Conservation (phyloP, 495 filamentous ascomycete species). For the Aspergillus kassunensis region DNA sequence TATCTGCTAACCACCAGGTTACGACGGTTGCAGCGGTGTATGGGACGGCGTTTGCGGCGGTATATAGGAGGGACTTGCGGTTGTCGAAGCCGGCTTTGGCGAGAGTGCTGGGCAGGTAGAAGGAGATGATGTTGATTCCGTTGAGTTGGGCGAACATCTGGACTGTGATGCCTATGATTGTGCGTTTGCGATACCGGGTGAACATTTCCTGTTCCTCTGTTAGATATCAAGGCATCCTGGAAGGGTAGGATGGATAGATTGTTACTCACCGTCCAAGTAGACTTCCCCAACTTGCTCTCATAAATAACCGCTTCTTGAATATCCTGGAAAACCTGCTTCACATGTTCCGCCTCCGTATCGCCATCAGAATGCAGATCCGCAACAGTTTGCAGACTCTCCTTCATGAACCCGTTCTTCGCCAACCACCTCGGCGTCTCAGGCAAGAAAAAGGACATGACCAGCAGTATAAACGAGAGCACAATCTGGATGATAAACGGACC, state of each 20-base stretch:
- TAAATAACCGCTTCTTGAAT: constrained; percentile 30
- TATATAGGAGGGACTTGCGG: constrained; percentile 20
- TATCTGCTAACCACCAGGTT: constrained; percentile 29
- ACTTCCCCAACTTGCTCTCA: constrained; percentile 24
- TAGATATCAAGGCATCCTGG: too few species aligned
- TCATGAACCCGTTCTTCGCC: constrained; percentile 26
- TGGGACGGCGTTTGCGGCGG: constrained; percentile 22
- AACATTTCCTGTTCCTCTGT: constrained; percentile 25
- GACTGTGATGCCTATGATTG: constrained; percentile 28
- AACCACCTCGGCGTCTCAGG: constrained; percentile 24
- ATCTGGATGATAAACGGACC: constrained; percentile 31
- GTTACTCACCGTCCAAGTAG: constrained; percentile 25
- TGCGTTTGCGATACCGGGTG: constrained; percentile 29
- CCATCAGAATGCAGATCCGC: constrained; percentile 26
- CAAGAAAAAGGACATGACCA: constrained; percentile 25
- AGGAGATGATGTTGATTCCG: constrained; percentile 35
- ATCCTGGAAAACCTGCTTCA: constrained; percentile 21
- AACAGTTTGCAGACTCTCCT: constrained; percentile 27
- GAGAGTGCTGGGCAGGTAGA: constrained; percentile 31
- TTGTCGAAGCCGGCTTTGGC: constrained; percentile 25
- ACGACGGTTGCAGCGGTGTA: constrained; percentile 30
- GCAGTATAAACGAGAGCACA: constrained; percentile 23
- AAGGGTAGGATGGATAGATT: too few species aligned
- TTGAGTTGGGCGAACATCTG: constrained; percentile 35
- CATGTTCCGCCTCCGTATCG: constrained; percentile 20